Conservation (phyloP, 352 stramenopile genomes). For the Pythium phragmitis region DNA sequence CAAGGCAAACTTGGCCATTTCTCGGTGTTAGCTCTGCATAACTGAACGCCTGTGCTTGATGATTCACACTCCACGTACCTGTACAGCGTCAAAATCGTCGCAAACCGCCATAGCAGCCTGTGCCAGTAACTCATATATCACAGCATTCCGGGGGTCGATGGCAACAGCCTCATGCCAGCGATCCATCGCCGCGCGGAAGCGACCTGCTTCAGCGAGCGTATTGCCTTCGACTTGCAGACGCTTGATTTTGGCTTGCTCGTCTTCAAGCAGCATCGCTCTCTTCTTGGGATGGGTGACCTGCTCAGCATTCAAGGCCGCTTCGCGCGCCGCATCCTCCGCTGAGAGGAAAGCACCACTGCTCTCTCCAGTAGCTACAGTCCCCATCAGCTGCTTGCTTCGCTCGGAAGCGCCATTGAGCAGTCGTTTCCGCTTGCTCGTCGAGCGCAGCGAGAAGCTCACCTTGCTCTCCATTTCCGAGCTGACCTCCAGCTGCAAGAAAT, state of each 20-base stretch:
- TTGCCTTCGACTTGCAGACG: conserved; percentile 78
- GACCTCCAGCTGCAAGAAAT: not conserved
- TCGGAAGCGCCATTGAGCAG: not conserved
- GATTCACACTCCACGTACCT: conserved; percentile 20
- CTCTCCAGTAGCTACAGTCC: not conserved
- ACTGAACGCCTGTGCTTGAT: too few relatives aligned
- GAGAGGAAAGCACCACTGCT: not conserved
- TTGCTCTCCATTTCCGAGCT: not conserved
- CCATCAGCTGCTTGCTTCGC: not conserved
- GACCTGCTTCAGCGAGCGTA: conserved; percentile 61
- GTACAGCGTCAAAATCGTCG: conserved; percentile 76
- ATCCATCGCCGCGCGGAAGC: conserved; percentile 59
- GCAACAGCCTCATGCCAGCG: conserved; percentile 64
- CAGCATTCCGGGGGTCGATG: conserved; percentile 43
- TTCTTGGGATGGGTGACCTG: conserved; percentile 6
- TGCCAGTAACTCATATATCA: conserved; percentile 66
- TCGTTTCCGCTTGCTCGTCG: conserved; percentile 26
- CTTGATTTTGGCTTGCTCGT: conserved; percentile 48
- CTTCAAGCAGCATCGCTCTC: conserved; percentile 47
- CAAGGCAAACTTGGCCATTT: conserved; percentile 40
- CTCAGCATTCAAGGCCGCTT: not conserved
- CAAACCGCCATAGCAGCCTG: conserved; percentile 68
- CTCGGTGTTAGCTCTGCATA: not conserved
- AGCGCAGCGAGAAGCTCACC: conserved; percentile 19
- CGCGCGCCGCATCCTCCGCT: conserved; percentile 16